Conservation (phyloP, 2,329 filamentous ascomycete species). For the Eutypella sp. region DNA sequence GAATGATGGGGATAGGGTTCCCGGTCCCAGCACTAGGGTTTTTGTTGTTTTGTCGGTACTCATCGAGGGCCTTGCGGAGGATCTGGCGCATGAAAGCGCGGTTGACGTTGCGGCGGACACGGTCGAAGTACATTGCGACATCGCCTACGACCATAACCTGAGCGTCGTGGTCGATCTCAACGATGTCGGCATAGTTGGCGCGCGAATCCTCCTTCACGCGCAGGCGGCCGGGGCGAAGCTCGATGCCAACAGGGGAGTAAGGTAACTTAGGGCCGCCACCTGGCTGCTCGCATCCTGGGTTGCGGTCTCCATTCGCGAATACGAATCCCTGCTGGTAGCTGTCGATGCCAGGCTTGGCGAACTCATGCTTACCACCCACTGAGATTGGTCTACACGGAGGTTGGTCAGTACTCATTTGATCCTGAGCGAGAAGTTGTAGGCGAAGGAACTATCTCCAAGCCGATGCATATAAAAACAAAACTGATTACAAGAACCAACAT, state of each 20-base stretch:
- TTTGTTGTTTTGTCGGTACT: slow-evolving; percentile 25
- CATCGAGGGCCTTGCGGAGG: slow-evolving; percentile 27
- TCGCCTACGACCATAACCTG: slow-evolving; percentile 32
- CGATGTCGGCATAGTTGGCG: slow-evolving; percentile 32
- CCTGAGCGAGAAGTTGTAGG: no score
- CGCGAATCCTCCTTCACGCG: slow-evolving; percentile 31
- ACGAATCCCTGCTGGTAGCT: slow-evolving; percentile 30
- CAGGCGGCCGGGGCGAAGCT: slow-evolving; percentile 27
- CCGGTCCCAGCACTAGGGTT: no score
- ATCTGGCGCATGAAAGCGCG: slow-evolving; percentile 33
- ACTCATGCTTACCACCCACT: slow-evolving; percentile 28
- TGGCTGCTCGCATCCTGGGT: slow-evolving; percentile 23
- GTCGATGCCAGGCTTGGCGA: slow-evolving; percentile 33
- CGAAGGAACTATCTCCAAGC: no score
- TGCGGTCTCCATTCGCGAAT: slow-evolving; percentile 29
- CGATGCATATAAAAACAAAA: no score
- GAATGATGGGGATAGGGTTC: not conserved
- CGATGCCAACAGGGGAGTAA: slow-evolving; percentile 30
- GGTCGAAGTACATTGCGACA: slow-evolving; percentile 32
- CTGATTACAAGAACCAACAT: no score
- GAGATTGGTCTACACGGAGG: slow-evolving; percentile 26
- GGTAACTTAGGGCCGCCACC: slow-evolving; percentile 23
- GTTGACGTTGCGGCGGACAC: slow-evolving; percentile 32
- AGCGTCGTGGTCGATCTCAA: slow-evolving; percentile 31
- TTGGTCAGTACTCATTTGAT: no score